Conservation (phyloP, 2,329 filamentous ascomycete genomes). For the Colletotrichum sp. region DNA sequence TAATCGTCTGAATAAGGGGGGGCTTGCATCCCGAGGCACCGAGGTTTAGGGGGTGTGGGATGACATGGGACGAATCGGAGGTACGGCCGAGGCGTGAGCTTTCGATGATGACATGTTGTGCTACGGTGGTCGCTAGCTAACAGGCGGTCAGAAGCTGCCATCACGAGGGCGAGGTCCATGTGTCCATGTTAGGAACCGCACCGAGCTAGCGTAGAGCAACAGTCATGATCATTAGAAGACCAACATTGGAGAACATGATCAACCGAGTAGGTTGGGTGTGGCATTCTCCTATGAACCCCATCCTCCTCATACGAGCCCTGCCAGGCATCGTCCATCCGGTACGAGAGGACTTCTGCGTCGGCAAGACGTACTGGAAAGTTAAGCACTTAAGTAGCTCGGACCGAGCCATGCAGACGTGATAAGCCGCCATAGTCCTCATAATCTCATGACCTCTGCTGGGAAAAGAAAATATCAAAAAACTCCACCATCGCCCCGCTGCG, state of each 20-base stretch:
- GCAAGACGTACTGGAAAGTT: background rate
- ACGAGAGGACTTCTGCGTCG: background rate
- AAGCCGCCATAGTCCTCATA: background rate
- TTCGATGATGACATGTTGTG: background rate
- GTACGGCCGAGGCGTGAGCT: background rate
- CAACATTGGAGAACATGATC: background rate
- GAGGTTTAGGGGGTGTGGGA: background rate
- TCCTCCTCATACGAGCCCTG: background rate
- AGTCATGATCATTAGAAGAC: background rate
- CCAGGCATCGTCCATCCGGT: background rate
- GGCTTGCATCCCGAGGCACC: background rate
- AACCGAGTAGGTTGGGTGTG: background rate
- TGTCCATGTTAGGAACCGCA: background rate
- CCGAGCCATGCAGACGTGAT: background rate
- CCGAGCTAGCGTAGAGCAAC: background rate
- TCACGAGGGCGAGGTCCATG: background rate
- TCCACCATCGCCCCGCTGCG: slow-evolving; percentile 12
- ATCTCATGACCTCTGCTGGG: background rate
- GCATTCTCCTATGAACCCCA: background rate
- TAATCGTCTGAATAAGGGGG: background rate
- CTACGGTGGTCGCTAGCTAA: background rate
- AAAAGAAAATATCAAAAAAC: slow-evolving; percentile 1
- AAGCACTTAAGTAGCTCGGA: background rate
- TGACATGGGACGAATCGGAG: background rate
- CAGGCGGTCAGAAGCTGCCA: background rate